Evolutionary conservation across 2,329 filamentous ascomycete species (phyloP), one percentile per base, ranked within the genome.

Genomic region (Ophiocordyceps camponoti-saundersi): DNA sequence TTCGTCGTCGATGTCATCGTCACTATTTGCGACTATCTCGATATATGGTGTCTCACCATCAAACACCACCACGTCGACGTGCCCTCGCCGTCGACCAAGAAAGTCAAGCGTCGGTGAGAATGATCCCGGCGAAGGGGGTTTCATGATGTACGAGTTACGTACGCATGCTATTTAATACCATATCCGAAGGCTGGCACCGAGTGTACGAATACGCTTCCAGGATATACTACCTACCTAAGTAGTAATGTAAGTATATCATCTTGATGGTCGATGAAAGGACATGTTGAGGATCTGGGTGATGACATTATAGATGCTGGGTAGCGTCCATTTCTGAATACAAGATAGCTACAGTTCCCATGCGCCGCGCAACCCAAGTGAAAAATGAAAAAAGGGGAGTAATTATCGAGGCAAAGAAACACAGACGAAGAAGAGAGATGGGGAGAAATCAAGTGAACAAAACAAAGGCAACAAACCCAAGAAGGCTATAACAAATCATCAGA

Each of bases 1-100:
- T 98, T 98, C 62, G 87, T 96, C 48, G 85, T 94, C 30, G 92
- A 96, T 61, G 89, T 96, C 48, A 95, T 98, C 54, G 87, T 92
- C 49, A 93, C 87, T 29, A 96, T 98, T 56, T 98, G 92, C 66
- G 92, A 98, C 62, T 95, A 94, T 62, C 73, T 96, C 50, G 92
- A 98, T 61, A 98, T 98, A 54, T 96, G 88, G 87, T 98, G 92
- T 61, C 70, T 98, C 61, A 94, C 85, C 1, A 98, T 98, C 68
- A 98, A 98, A 75, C 81, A 96, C 56, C 78, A 77, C 21, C 71
- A 73, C 52, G 66, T 71, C 22, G 72, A 75, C 56, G 12, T 20
- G 21, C 22, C 21, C 3, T 23, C 41, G 7, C 21, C 23, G 41
- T 16, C 41, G 20, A 6, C 41, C 23, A 36, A 36, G 32, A 36